These are phyloP conservation scores for Aureobasidium melanogenum DNA, from an alignment of 2,329 filamentous ascomycete genomes.

Conservation along the genomic window DNA sequence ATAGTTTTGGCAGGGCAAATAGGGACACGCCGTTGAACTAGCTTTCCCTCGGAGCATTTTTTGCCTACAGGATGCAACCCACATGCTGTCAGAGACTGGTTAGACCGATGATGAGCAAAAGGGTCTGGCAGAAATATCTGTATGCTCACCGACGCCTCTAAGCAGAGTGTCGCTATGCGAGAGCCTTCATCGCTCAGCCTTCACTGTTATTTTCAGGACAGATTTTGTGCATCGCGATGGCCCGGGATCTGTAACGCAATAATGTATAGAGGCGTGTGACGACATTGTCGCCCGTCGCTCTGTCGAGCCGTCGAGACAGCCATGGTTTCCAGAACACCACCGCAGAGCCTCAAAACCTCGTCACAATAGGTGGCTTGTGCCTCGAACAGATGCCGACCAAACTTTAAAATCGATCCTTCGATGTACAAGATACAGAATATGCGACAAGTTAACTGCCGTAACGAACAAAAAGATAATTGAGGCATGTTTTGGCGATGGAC, in stretches of 20 bases:
- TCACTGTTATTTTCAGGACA: not conserved
- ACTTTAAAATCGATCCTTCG: not conserved
- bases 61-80: not conserved
- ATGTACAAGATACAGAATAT: not conserved
- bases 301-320: not conserved
- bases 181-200: not conserved
- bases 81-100: not conserved
- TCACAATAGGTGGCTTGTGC: not conserved
- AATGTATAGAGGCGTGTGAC: not conserved
- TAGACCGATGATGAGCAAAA: not conserved
- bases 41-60: not conserved
- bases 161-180: not conserved
- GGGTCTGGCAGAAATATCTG: not conserved
- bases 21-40: not conserved
- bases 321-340: not conserved
- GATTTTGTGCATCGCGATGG: not conserved
- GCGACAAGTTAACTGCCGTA: not conserved
- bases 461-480: not conserved
- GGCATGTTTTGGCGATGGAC: not conserved
- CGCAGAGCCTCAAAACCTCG: slow-evolving; percentile 4
- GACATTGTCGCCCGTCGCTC: not conserved
- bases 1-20: not conserved
- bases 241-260: not conserved
- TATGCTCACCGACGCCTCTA: not conserved
- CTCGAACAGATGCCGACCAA: not conserved